Base-by-base conservation (phyloP, 345 rosid genomes). In the Euphorbia pulcherrima region DNA sequence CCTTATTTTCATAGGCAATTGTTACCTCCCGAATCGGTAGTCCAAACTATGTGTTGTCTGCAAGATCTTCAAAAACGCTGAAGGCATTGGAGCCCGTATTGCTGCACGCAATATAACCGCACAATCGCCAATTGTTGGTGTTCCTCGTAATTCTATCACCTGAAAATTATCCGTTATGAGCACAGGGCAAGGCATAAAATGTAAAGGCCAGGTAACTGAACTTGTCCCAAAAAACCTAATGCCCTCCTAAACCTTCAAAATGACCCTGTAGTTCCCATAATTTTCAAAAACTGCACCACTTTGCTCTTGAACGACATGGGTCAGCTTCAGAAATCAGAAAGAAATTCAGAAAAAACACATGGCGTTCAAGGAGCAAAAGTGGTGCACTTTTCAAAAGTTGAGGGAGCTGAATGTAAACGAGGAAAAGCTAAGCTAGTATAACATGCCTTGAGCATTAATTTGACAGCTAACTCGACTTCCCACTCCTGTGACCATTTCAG, bases 391-490 rank as follows among this genome's bases (percentile, higher is more conserved):
- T n/a, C n/a, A n/a, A n/a, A n/a, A n/a, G n/a, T n/a, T n/a, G n/a
- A n/a, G n/a, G n/a, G n/a, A n/a, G n/a, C n/a, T n/a, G n/a, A n/a
- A n/a, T n/a, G n/a, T n/a, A n/a, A n/a, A n/a, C n/a, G n/a, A n/a
- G n/a, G n/a, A n/a, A n/a, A n/a, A n/a, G n/a, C n/a, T n/a, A n/a
- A 56, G 50, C 40, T 51, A 64, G 1, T 70, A 46, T 62, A 57
- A 77, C 85, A 48, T 84, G 76, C 98, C 96, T 90, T 93, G 52
- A 80, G 73, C 90, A 90, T 83, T 72, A 90, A 47, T 80, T 81
- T 74, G 66, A 90, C 77, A 14, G 97, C 97, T 81, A 93, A 82
- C 75, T 87, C 97, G 57, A 90, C 98, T 80, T 93, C 98, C 96
- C 90, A 84, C 68, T 93, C 98, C 55, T 88, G 98, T 55, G 98